phyloP scores from a whole-genome alignment of 768 basidiomycete species.

The Lactifluus echinatus region DNA sequence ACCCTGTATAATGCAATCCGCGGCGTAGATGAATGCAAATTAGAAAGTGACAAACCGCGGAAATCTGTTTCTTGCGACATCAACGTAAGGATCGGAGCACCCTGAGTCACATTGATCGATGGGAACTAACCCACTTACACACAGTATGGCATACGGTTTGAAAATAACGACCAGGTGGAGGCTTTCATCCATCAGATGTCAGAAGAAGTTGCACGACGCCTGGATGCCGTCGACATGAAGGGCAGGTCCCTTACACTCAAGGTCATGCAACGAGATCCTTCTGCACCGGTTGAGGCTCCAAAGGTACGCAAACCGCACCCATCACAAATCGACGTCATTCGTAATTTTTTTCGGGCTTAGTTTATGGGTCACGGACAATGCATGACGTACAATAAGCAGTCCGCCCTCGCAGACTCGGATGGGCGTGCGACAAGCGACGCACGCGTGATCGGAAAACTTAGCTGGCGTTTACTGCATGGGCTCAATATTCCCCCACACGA shows the following conservation, averaged over 20 bases:
- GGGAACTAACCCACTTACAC: background rate
- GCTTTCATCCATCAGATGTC: constrained; percentile 70
- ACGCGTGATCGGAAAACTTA: constrained; percentile 61
- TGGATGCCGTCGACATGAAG: constrained; percentile 58
- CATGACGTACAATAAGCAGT: constrained; percentile 72
- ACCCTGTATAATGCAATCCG: constrained; percentile 76
- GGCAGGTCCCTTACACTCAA: constrained; percentile 79
- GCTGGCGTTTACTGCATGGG: constrained; percentile 63
- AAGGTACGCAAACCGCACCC: constrained; percentile 47
- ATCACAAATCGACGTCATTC: background rate
- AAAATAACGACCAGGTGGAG: constrained; percentile 72
- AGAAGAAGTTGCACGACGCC: constrained; percentile 61
- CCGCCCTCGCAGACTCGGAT: constrained; percentile 45
- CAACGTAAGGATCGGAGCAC: constrained; percentile 55
- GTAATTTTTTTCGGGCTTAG: constrained; percentile 31
- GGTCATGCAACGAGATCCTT: constrained; percentile 78
- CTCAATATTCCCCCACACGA: constrained; percentile 78
- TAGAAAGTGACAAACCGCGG: constrained; percentile 79
- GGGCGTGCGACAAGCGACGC: constrained; percentile 69
- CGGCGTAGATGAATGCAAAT: constrained; percentile 70
- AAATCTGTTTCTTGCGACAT: constrained; percentile 94
- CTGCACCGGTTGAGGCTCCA: constrained; percentile 80
- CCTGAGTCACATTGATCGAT: constrained; percentile 8
- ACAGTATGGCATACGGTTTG: constrained; percentile 94
- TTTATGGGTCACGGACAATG: constrained; percentile 90